A percentile compares a stretch with the other conserved stretches of the same genome.
phyloP scores from a whole-genome alignment of 2,329 filamentous ascomycete species.

The Lasiodiplodia gonubiensis region DNA sequence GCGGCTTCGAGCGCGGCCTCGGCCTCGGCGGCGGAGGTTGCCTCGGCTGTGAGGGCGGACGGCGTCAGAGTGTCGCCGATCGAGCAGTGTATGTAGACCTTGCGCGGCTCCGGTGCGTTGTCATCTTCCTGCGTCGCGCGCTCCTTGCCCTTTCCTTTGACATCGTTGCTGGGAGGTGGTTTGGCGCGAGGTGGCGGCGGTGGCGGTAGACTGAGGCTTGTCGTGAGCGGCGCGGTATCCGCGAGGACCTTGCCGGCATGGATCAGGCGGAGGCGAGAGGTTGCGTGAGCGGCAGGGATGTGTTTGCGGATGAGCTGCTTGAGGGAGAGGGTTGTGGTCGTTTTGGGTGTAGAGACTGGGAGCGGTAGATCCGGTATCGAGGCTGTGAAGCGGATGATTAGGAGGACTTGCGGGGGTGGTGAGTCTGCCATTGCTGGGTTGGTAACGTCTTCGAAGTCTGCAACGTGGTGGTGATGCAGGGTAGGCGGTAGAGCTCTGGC shows the following conservation, averaged over 20 bases:
- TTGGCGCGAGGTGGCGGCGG: slow-evolving; percentile 56
- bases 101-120: slow-evolving; percentile 42
- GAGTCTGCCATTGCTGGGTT: neutral
- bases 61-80: slow-evolving; percentile 75
- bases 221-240: slow-evolving; percentile 71
- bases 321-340: slow-evolving; percentile 76
- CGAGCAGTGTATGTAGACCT: slow-evolving; percentile 94
- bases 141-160: slow-evolving; percentile 68
- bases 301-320: slow-evolving; percentile 81
- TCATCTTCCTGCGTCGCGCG: slow-evolving; percentile 57
- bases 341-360: slow-evolving; percentile 70
- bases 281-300: slow-evolving; percentile 66
- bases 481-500: neutral
- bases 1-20: slow-evolving; percentile 44
- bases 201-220: slow-evolving; percentile 68
- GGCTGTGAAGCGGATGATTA: slow-evolving; percentile 90
- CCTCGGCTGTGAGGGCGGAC: slow-evolving; percentile 73
- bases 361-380: slow-evolving; percentile 83
- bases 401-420: slow-evolving; percentile 31
- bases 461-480: neutral
- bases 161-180: slow-evolving; percentile 34
- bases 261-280: slow-evolving; percentile 83
- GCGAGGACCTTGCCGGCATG: slow-evolving; percentile 85
- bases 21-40: slow-evolving; percentile 48
- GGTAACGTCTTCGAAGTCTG: neutral